These are phyloP conservation scores for Filobasidium uniguttulatum DNA, from an alignment of 1,284 basidiomycete genomes.

Conservation along the genomic window DNA sequence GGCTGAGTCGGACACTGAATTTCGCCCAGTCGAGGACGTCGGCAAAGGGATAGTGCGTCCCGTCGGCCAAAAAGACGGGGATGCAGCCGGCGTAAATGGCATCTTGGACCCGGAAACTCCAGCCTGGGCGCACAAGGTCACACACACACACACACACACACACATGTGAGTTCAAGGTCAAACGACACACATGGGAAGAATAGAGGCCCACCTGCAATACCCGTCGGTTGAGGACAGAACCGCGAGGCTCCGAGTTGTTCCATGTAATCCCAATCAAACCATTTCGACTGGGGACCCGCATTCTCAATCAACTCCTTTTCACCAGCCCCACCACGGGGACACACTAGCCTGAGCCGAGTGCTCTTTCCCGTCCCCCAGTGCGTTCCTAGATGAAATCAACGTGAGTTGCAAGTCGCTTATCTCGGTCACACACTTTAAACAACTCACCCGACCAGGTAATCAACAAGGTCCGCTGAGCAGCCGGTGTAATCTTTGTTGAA, in stretches of 20 bases:
- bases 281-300: conserved; percentile 26
- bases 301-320: conserved; percentile 27
- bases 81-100: conserved; percentile 42
- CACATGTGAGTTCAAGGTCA: not conserved
- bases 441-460: conserved; percentile 27
- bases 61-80: conserved; percentile 38
- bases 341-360: conserved; percentile 30
- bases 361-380: conserved; percentile 37
- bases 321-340: conserved; percentile 29
- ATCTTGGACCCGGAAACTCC: conserved; percentile 39
- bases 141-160: not conserved
- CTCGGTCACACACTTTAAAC: not conserved
- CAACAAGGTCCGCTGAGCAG: conserved; percentile 24
- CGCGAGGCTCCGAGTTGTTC: conserved; percentile 32
- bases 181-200: not conserved
- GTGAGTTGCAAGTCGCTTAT: not conserved
- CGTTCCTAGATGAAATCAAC: conserved; percentile 18
- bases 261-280: conserved; percentile 34
- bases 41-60: conserved; percentile 38
- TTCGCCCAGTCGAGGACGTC: conserved; percentile 38
- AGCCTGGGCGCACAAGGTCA: conserved; percentile 19
- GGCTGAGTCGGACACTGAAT: conserved; percentile 37
- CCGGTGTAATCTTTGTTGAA: conserved; percentile 23
- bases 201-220: conserved; percentile 28
- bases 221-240: conserved; percentile 39